Evolutionary conservation across 495 filamentous ascomycete species (phyloP).

Genomic region (Hypoxylon lienhwacheense): DNA sequence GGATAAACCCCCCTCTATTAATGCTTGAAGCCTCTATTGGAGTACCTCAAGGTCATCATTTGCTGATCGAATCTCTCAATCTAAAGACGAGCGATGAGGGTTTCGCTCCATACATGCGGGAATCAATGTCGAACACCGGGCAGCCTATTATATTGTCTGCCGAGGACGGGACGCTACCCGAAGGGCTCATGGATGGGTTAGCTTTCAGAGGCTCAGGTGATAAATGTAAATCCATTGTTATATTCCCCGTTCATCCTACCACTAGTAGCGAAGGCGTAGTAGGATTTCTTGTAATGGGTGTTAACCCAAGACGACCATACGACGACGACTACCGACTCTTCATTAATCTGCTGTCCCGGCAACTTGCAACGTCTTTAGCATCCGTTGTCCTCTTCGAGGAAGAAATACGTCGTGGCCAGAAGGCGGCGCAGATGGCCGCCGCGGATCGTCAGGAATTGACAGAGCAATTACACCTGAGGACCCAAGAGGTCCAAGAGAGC

Average conservation of each 20-base stretch:
- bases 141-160: conserved; percentile 60
- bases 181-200: conserved; percentile 60
- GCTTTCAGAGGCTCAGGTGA: conserved; percentile 67
- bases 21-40: conserved; percentile 64
- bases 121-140: conserved; percentile 61
- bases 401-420: conserved; percentile 67
- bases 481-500: conserved; percentile 67
- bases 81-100: conserved; percentile 62
- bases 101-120: conserved; percentile 66
- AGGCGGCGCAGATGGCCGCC: conserved; percentile 65
- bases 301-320: conserved; percentile 69
- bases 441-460: conserved; percentile 67
- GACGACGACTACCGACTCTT: conserved; percentile 72
- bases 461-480: conserved; percentile 64
- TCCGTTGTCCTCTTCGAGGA: conserved; percentile 74
- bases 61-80: conserved; percentile 58
- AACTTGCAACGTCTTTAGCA: conserved; percentile 69
- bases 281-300: conserved; percentile 69
- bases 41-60: conserved; percentile 60
- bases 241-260: conserved; percentile 71
- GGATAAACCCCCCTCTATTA: conserved; percentile 55
- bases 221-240: conserved; percentile 62
- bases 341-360: conserved; percentile 66
- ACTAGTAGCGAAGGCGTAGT: conserved; percentile 62
- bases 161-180: conserved; percentile 60